These are phyloP conservation scores for Malassezia caprae DNA, from an alignment of 1,284 basidiomycete genomes.

Conservation along the genomic window DNA sequence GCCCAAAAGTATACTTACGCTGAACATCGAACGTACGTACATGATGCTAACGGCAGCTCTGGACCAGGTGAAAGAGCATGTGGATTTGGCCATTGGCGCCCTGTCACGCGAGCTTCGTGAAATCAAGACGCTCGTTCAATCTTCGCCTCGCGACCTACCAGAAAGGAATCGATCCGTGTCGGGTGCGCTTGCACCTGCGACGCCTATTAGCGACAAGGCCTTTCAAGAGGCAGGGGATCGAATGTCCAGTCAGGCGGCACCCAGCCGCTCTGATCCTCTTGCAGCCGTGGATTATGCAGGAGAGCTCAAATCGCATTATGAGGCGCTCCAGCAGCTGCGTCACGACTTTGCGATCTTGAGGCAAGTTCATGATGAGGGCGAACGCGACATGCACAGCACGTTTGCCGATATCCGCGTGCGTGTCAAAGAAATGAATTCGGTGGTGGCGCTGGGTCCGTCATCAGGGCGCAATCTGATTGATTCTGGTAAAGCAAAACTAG, in stretches of 20 bases:
- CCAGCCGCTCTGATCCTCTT: background rate
- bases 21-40: slow-evolving; percentile 86
- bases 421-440: slow-evolving; percentile 60
- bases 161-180: background rate
- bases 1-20: slow-evolving; percentile 72
- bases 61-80: slow-evolving; percentile 96
- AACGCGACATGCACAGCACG: slow-evolving; percentile 76
- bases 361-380: slow-evolving; percentile 86
- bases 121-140: slow-evolving; percentile 60
- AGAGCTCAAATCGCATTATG: slow-evolving; percentile 80
- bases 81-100: slow-evolving; percentile 73
- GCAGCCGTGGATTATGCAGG: background rate
- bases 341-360: slow-evolving; percentile 85
- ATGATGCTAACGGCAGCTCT: slow-evolving; percentile 57
- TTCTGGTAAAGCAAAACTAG: slow-evolving; percentile 79
- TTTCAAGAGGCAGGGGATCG: slow-evolving; percentile 31
- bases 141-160: slow-evolving; percentile 11
- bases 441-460: slow-evolving; percentile 64
- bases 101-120: slow-evolving; percentile 89
- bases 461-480: slow-evolving; percentile 81
- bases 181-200: slow-evolving; percentile 2
- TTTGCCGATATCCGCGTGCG: slow-evolving; percentile 67
- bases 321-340: slow-evolving; percentile 83
- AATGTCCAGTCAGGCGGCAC: slow-evolving; percentile 5
- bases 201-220: slow-evolving; percentile 36